phyloP scores from a whole-genome alignment of 179 eudicot species.

The Pouteria campechiana region DNA sequence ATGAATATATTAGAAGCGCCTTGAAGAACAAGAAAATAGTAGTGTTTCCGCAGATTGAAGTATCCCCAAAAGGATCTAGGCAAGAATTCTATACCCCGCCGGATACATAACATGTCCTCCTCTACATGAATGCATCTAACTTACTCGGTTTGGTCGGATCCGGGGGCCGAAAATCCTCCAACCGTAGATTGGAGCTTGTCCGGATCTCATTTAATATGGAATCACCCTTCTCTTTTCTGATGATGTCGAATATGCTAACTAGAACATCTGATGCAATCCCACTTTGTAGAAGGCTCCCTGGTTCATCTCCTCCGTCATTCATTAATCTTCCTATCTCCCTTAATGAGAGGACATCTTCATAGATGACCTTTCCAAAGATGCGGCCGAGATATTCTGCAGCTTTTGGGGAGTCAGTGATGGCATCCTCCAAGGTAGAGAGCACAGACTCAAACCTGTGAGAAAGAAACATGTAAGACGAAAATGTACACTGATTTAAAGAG shows the following conservation, averaged over 20 bases:
- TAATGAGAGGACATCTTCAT: conserved; percentile 50
- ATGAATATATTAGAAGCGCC: too few species aligned
- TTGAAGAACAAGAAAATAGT: too few species aligned
- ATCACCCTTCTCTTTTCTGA: conserved; percentile 60
- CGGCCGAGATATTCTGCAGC: conserved; percentile 77
- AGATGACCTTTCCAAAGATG: conserved; percentile 43
- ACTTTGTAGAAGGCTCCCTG: conserved; percentile 53
- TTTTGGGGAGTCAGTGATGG: conserved; percentile 82
- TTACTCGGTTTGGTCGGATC: conserved; percentile 31
- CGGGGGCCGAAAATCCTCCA: conserved; percentile 57
- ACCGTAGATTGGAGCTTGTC: conserved; percentile 25
- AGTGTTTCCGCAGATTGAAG: too few species aligned
- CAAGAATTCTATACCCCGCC: too few species aligned
- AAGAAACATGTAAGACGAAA: too few species aligned
- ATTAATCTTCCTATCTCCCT: conserved; percentile 48
- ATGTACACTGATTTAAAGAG: too few species aligned
- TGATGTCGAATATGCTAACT: conserved; percentile 57
- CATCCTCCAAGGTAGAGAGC: conserved; percentile 67
- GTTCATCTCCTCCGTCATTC: conserved; percentile 71
- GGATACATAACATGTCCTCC: too few species aligned
- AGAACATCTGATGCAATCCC: conserved; percentile 83
- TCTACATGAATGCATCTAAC: conserved; percentile 50
- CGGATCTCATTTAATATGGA: conserved; percentile 41
- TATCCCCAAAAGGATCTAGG: too few species aligned
- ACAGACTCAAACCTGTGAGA: conserved; percentile 69